Conservation (phyloP, 106 monocot genomes). For the Gastrodia elata region DNA sequence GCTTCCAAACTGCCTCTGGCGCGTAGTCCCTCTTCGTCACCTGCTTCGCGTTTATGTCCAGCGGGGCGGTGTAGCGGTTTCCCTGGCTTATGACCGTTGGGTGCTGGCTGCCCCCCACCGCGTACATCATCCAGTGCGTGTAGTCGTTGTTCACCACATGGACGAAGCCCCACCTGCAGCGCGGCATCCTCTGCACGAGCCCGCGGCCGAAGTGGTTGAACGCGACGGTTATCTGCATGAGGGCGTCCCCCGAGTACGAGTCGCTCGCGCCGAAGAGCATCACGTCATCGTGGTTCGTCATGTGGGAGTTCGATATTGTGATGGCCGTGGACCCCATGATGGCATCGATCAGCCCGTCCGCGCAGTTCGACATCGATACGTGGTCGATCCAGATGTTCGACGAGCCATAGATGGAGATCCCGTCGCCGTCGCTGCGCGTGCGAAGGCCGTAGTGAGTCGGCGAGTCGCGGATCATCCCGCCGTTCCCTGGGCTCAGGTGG, state of each 20-base stretch:
- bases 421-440: too few relatives aligned
- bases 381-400: slow-evolving; percentile 1
- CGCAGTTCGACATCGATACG: slow-evolving; percentile 4
- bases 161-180: slow-evolving; percentile 54
- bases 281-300: slow-evolving; percentile 17
- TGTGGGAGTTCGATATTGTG: slow-evolving; percentile 10
- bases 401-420: not conserved
- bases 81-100: slow-evolving; percentile 58
- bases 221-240: slow-evolving; percentile 65
- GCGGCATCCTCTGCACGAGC: slow-evolving; percentile 58
- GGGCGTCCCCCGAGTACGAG: slow-evolving; percentile 8
- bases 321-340: not conserved
- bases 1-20: slow-evolving; percentile 17
- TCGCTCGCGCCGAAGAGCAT: slow-evolving; percentile 51
- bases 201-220: slow-evolving; percentile 66
- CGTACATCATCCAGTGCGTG: slow-evolving; percentile 59
- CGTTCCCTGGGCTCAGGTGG: not conserved
- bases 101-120: slow-evolving; percentile 42
- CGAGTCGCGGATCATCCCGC: not conserved
- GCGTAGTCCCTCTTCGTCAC: slow-evolving; percentile 32
- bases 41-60: slow-evolving; percentile 19
- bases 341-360: not conserved
- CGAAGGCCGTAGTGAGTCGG: not conserved
- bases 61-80: slow-evolving; percentile 40
- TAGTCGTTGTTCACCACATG: slow-evolving; percentile 79